Evolutionary conservation across 106 monocot genomes (phyloP).

Genomic region (Xerophyta viscosa): DNA sequence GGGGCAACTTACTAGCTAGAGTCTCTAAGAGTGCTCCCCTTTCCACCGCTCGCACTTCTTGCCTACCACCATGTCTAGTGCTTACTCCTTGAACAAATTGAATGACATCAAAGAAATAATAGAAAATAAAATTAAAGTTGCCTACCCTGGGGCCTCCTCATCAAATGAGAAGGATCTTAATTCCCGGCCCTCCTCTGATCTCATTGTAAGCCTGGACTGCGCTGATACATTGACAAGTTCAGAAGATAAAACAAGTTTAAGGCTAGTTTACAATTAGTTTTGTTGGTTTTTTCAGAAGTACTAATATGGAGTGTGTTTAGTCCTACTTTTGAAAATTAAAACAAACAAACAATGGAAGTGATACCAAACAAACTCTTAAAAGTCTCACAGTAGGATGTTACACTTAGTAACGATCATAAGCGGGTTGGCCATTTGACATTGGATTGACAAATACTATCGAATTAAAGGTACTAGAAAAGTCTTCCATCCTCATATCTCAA

Average conservation of each 20-base stretch:
- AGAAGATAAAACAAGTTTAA: constrained; percentile 2
- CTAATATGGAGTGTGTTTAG: neutral
- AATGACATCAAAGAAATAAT: neutral
- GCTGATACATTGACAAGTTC: constrained; percentile 26
- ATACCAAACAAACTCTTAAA: too few relatives aligned
- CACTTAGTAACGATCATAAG: too few relatives aligned
- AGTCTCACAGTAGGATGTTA: too few relatives aligned
- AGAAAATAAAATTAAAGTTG: neutral
- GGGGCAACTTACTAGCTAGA: constrained; percentile 51
- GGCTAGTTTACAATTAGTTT: too few relatives aligned
- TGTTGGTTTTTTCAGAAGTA: neutral
- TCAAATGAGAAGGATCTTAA: constrained; percentile 73
- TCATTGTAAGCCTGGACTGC: constrained; percentile 68
- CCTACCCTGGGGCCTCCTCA: constrained; percentile 64
- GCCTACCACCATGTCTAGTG: constrained; percentile 26
- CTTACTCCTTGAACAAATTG: neutral
- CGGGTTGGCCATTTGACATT: too few relatives aligned
- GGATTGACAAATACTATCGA: too few relatives aligned
- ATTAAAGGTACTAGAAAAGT: too few relatives aligned
- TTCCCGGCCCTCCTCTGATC: constrained; percentile 53
- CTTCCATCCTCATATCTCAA: too few relatives aligned
- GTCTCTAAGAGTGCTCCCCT: constrained; percentile 67
- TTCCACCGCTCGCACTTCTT: constrained; percentile 87
- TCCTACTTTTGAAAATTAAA: too few relatives aligned
- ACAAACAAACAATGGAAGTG: too few relatives aligned